Conservation (phyloP, 202 grass and related monocot species). For the Elaeis oleifera region DNA sequence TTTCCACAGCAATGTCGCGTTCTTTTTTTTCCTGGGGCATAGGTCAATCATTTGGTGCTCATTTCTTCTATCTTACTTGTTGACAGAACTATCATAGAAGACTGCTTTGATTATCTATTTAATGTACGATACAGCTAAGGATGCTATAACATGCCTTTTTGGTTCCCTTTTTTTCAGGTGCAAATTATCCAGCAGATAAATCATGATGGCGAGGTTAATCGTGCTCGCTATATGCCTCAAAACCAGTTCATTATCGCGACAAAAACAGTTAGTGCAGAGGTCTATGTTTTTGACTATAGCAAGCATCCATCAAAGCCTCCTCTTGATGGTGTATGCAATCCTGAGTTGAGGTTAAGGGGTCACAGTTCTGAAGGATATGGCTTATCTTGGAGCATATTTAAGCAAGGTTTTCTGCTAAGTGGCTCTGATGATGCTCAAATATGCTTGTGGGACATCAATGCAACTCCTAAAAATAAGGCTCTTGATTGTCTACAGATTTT, state of each 20-base stretch:
- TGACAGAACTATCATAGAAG: too few relatives aligned
- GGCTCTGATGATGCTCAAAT: slow-evolving; percentile 98
- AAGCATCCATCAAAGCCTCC: slow-evolving; percentile 96
- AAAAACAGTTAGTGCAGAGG: slow-evolving; percentile 89
- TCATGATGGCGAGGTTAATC: slow-evolving; percentile 95
- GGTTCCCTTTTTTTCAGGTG: slow-evolving; percentile 31
- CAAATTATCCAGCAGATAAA: slow-evolving; percentile 99
- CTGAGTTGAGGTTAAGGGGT: slow-evolving; percentile 86
- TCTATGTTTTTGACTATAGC: slow-evolving; percentile 97
- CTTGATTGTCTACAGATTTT: slow-evolving; percentile 89
- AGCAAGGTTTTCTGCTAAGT: slow-evolving; percentile 90
- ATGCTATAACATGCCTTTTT: too few relatives aligned
- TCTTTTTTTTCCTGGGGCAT: too few relatives aligned
- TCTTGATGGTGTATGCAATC: slow-evolving; percentile 83
- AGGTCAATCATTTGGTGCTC: too few relatives aligned
- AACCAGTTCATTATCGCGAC: slow-evolving; percentile 96
- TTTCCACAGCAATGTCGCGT: too few relatives aligned
- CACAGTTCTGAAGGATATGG: slow-evolving; percentile 97
- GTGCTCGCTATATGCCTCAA: slow-evolving; percentile 98
- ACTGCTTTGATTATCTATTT: too few relatives aligned
- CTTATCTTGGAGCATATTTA: slow-evolving; percentile 92
- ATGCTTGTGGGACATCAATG: slow-evolving; percentile 91
- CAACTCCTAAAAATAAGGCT: slow-evolving; percentile 64
- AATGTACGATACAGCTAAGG: too few relatives aligned
- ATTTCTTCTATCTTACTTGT: too few relatives aligned